Percentiles rank a stretch among this genome's conserved stretches.
Evolutionary conservation across 768 basidiomycete genomes (phyloP).

Genomic region (Lepiota subincarnata): DNA sequence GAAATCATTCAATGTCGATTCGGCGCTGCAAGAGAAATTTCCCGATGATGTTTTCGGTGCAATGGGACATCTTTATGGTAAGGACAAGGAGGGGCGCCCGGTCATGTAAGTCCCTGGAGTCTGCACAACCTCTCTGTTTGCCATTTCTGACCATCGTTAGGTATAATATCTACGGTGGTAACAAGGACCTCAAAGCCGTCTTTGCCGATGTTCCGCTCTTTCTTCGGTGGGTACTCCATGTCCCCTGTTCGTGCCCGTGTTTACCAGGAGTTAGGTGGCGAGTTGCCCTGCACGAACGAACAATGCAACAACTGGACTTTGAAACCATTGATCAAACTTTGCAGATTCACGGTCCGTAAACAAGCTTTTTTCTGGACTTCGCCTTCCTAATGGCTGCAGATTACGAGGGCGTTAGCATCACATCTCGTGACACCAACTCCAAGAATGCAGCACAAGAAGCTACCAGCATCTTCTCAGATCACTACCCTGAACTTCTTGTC

Average conservation of each 20-base stretch:
- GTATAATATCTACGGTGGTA: slow-evolving; percentile 78
- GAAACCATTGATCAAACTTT: slow-evolving; percentile 66
- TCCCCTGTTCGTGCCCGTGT: neutral
- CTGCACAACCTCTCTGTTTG: neutral
- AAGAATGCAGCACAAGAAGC: slow-evolving; percentile 77
- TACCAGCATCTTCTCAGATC: slow-evolving; percentile 65
- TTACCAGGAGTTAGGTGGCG: slow-evolving; percentile 55
- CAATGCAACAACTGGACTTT: slow-evolving; percentile 63
- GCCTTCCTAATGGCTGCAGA: slow-evolving; percentile 36
- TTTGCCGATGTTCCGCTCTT: slow-evolving; percentile 76
- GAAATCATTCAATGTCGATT: slow-evolving; percentile 58
- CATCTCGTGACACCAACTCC: slow-evolving; percentile 65
- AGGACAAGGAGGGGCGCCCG: slow-evolving; percentile 68
- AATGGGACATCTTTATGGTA: slow-evolving; percentile 61
- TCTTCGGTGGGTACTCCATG: slow-evolving; percentile 45
- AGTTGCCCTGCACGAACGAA: slow-evolving; percentile 71
- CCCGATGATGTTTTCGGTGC: slow-evolving; percentile 60
- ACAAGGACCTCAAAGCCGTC: slow-evolving; percentile 60
- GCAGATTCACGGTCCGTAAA: slow-evolving; percentile 60
- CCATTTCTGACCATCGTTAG: slow-evolving; percentile 27
- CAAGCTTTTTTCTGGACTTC: neutral
- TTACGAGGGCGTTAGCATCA: slow-evolving; percentile 68
- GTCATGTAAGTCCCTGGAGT: slow-evolving; percentile 51
- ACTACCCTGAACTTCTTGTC: slow-evolving; percentile 80
- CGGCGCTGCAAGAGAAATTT: slow-evolving; percentile 54